Percentiles rank a stretch among this genome's conserved stretches.
Conservation (phyloP, 2,329 filamentous ascomycete species). For the Arthrinium phaeospermum region DNA sequence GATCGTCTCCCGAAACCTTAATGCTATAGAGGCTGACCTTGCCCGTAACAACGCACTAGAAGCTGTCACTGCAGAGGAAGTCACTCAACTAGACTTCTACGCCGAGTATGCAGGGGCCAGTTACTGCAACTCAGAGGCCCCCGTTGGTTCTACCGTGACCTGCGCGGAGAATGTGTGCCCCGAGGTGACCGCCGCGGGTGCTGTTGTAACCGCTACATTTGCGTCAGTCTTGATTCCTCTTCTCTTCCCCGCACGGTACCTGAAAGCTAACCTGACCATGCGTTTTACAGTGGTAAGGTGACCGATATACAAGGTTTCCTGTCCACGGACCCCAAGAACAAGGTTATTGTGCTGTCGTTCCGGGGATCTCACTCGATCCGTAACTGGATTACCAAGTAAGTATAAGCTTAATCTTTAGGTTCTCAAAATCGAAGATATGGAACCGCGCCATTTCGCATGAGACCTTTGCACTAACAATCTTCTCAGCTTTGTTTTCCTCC, state of each 20-base stretch:
- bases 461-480: neutral
- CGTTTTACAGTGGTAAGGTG: constrained; percentile 11
- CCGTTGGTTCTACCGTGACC: constrained; percentile 45
- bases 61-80: constrained; percentile 32
- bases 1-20: constrained; percentile 20
- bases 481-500: constrained; percentile 46
- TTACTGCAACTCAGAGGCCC: constrained; percentile 57
- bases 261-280: neutral
- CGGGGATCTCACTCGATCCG: constrained; percentile 27
- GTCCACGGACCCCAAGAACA: constrained; percentile 28
- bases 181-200: constrained; percentile 24
- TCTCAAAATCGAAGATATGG: constrained; percentile 17
- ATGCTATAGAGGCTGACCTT: constrained; percentile 14
- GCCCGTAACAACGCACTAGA: constrained; percentile 19
- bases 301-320: constrained; percentile 31
- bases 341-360: constrained; percentile 30
- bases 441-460: neutral
- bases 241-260: neutral
- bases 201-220: constrained; percentile 27
- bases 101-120: constrained; percentile 57
- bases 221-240: constrained; percentile 4
- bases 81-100: constrained; percentile 52
- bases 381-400: constrained; percentile 28
- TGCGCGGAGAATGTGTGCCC: constrained; percentile 52
- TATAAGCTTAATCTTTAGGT: neutral